phyloP scores from a whole-genome alignment of 495 filamentous ascomycete species.

The Chaetomium fimeti region DNA sequence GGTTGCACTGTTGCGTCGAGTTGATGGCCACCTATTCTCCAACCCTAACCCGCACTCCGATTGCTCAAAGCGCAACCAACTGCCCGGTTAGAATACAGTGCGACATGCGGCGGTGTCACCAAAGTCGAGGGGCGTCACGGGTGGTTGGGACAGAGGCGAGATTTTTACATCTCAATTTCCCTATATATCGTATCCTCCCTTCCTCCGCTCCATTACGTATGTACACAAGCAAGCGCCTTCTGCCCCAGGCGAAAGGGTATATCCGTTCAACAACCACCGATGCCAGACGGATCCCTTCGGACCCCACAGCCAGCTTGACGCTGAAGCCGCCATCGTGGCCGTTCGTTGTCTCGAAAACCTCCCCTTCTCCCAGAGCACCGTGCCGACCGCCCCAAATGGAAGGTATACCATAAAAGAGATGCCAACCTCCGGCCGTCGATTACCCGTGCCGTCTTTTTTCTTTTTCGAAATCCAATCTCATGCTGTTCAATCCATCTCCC shows the following conservation, averaged over 20 bases:
- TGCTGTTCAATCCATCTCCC: slow-evolving; percentile 6
- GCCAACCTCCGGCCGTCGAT: neutral
- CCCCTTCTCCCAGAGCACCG: neutral
- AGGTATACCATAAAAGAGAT: slow-evolving; percentile 1
- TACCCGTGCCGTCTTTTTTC: neutral
- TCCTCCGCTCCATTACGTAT: slow-evolving; percentile 2
- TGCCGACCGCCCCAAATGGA: neutral
- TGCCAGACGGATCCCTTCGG: neutral
- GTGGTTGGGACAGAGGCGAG: neutral
- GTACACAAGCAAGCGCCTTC: slow-evolving; percentile 9
- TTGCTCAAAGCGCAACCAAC: no score
- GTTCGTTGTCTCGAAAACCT: neutral
- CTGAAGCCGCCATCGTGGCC: neutral
- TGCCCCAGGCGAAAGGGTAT: neutral
- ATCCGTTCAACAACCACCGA: neutral
- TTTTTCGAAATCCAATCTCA: slow-evolving; percentile 13
- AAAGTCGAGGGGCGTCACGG: neutral
- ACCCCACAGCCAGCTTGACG: slow-evolving; percentile 4
- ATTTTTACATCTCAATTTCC: slow-evolving; percentile 4
- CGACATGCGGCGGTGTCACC: neutral
- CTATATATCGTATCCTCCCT: neutral
- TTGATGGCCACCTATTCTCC: no score
- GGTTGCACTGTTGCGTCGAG: no score
- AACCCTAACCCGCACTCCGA: no score
- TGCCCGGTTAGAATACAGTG: no score